Base-by-base conservation (phyloP, 2,329 filamentous ascomycete genomes). In the Daldinia sp. region DNA sequence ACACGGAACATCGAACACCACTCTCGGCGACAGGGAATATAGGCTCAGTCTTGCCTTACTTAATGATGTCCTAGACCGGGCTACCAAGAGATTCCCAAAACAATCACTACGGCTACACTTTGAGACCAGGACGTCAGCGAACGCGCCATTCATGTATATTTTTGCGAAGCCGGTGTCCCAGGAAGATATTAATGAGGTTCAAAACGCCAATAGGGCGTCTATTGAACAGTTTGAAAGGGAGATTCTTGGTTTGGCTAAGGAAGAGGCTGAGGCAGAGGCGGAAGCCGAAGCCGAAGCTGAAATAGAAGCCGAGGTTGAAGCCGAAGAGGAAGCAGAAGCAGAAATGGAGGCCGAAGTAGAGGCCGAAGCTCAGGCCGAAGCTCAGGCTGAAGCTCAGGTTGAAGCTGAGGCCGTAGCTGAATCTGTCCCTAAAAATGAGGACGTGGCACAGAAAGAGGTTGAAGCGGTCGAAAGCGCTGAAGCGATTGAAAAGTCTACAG, bases 131-230 rank as follows among this genome's bases (percentile, higher is more conserved):
- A 82, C 83, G 0, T 84, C 84, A 6, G 79, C 79, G 1, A 69
- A 66, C 9, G 79, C 84, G 2, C 87, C 91, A 0, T 89, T 91
- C 74, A 94, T 97, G 88, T 95, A 97, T 76, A 89, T 98, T 60
- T 97, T 97, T 76, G 94, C 91, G 13, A 92, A 97, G 78, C 94
- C 96, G 3, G 90, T 98, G 60, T 87, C 87, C 0, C 87, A 92
- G 4, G 86, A 90, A 4, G 85, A 93, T 60, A 93, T 97, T 69
- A 82, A 91, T 18, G 79, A 81, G 12, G 92, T 96, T n/a, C 95
- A 98, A 78, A 87, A 84, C 23, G 85, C 85, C 13, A 89, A 88
- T 65, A 88, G 88, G 70, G 87, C 84, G 18, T 86, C 88, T 37
- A 86, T 94, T 23, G 89, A 91, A 54, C 87, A 87, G 12, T 93